Percentiles rank a stretch among this genome's conserved stretches.
phyloP scores from a whole-genome alignment of 148 eudicot genomes.

The Bassia scoparia region DNA sequence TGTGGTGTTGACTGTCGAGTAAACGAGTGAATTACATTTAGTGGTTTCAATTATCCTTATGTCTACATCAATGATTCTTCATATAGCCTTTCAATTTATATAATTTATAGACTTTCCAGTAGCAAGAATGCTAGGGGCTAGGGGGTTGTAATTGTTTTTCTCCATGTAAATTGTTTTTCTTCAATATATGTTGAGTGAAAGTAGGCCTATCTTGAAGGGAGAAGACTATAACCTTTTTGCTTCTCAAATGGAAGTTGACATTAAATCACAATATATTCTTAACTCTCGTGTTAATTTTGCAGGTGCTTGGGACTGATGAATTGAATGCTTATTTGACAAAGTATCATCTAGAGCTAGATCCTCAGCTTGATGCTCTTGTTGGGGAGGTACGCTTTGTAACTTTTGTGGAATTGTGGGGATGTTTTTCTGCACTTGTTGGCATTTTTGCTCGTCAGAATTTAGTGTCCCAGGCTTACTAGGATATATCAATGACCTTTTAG shows the following conservation, averaged over 20 bases:
- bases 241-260: neutral
- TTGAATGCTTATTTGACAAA: conserved; percentile 68
- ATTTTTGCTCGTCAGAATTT: neutral
- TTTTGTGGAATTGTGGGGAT: neutral
- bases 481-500: neutral
- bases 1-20: too few species aligned
- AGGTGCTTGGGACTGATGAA: conserved; percentile 90
- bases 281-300: conserved; percentile 13
- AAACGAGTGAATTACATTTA: neutral
- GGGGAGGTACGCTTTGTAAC: conserved; percentile 52
- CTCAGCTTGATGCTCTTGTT: conserved; percentile 83
- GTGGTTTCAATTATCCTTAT: neutral
- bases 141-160: neutral
- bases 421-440: neutral
- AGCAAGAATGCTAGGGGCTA: neutral
- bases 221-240: neutral
- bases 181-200: neutral
- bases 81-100: neutral
- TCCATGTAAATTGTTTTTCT: neutral
- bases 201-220: neutral
- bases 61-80: neutral
- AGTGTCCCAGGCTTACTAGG: neutral
- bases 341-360: conserved; percentile 64
- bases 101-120: neutral
- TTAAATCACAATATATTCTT: neutral